Evolutionary conservation across 1,284 basidiomycete species (phyloP), one percentile per base, ranked within the genome.

Genomic region (Microbotryum lychnidis-dioicae): DNA sequence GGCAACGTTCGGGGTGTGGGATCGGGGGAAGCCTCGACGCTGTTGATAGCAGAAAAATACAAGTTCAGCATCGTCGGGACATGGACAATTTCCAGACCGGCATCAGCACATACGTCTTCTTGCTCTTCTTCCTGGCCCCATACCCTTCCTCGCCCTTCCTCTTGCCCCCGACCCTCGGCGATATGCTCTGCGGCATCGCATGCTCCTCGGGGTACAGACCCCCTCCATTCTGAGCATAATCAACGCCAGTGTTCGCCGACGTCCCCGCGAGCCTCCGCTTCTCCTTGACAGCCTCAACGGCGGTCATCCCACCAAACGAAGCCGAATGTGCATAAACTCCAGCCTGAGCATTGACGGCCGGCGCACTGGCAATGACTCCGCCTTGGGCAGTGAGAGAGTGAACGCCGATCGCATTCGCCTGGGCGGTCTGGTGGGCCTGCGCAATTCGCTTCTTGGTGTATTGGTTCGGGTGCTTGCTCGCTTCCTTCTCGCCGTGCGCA

Each of bases 391-490:
- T 42, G 14, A 42, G 37, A 5, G 37, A 16, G 16, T 42, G 37
- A 1, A 42, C 10, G 37, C 37, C 37, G 37, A 18, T 42, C 37
- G 37, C 37, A 42, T 42, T 42, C 37, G 37, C 37, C 3, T 42
- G 37, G 5, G 37, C 37, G 37, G 37, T 44, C 50, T 56, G 59
- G 44, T 42, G 54, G 29, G 10, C 46, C 46, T 8, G 50, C 53
- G 37, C 4, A 47, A 64, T 4, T 20, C 65, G 54, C 50, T 69
- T 69, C 61, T 69, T 69, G 52, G 67, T 69, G 59, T 69, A 69
- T 51, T 69, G 67, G 25, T 69, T 69, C 59, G 67, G 67, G 48
- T 69, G 67, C 14, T 61, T 56, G 8, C 37, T 49, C 18, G 64
- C 60, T 18, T 64, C 62, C n/a, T 57, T 61, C 3, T 61, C 45